These are phyloP conservation scores for Chrysoporthe cubensis DNA, from an alignment of 2,329 filamentous ascomycete species.

Conservation along the genomic window DNA sequence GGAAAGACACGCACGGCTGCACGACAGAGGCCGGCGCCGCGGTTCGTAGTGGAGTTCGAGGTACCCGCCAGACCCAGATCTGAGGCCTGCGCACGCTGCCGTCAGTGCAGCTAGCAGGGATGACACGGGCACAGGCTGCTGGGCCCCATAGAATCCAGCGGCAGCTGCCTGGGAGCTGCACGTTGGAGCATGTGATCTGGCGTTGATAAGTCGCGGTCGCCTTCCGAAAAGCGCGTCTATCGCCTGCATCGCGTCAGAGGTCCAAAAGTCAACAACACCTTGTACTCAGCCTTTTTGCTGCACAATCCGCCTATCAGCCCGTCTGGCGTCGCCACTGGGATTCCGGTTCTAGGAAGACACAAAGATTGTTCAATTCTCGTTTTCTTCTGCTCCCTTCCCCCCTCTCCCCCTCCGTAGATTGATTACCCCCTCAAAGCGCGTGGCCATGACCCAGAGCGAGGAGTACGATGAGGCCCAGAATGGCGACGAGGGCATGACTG, in stretches of 20 bases:
- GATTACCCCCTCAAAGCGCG: not conserved
- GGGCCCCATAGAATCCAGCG: not conserved
- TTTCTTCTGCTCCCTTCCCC: not conserved
- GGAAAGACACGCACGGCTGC: not conserved
- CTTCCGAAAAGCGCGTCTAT: conserved; percentile 5
- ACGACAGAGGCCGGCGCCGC: not conserved
- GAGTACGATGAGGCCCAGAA: conserved; percentile 70
- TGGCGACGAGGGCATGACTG: conserved; percentile 74
- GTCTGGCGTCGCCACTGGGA: not conserved
- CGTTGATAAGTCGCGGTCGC: conserved; percentile 10
- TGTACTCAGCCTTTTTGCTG: not conserved
- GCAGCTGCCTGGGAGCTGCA: not conserved
- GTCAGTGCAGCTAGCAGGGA: conserved; percentile 9
- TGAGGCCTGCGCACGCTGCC: too few relatives aligned
- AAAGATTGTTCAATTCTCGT: not conserved
- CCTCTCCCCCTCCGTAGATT: not conserved
- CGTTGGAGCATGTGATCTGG: conserved; percentile 14
- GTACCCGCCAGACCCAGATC: too few relatives aligned
- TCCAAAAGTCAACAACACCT: conserved; percentile 13
- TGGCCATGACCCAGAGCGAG: conserved; percentile 53
- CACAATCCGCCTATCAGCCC: not conserved
- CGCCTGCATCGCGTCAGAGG: not conserved
- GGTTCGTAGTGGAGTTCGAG: conserved; percentile 9
- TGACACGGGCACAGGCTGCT: conserved; percentile 4
- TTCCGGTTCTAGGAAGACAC: not conserved